Evolutionary conservation across 2,329 filamentous ascomycete species (phyloP).

Genomic region (Arthrobotrys iridis): DNA sequence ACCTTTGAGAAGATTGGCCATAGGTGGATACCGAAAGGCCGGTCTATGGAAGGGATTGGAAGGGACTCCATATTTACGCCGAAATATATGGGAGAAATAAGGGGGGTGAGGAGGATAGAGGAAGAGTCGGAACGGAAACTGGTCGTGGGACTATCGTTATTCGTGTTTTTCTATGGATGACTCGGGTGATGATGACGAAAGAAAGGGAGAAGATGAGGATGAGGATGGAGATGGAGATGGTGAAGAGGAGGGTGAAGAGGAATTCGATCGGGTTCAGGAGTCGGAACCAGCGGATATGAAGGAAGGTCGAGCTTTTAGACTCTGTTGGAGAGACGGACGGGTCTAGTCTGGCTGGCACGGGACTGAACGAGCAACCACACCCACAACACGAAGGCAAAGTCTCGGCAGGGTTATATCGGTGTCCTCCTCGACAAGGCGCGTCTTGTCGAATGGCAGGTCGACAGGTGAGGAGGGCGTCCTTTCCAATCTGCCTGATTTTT

Average conservation of each 20-base stretch:
- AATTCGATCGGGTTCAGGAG: conserved; percentile 46
- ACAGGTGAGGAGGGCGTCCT: conserved; percentile 10
- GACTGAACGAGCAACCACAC: conserved; percentile 6
- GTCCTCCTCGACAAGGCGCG: conserved; percentile 19
- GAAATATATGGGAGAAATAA: neutral
- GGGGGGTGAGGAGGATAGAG: neutral
- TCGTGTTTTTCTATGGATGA: conserved; percentile 22
- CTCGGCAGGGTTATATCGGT: conserved; percentile 14
- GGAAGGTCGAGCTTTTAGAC: conserved; percentile 21
- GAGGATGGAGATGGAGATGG: neutral
- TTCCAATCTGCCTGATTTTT: conserved; percentile 19
- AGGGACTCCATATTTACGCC: conserved; percentile 37
- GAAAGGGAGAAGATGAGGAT: conserved; percentile 3
- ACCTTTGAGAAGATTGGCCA: conserved; percentile 95
- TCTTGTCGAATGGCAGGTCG: conserved; percentile 22
- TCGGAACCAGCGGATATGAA: conserved; percentile 40
- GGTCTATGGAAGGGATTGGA: conserved; percentile 82
- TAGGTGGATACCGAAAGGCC: conserved; percentile 87
- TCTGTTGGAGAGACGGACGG: conserved; percentile 13
- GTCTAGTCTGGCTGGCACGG: neutral
- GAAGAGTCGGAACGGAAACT: conserved; percentile 15
- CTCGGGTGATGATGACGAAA: conserved; percentile 2
- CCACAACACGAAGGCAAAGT: conserved; percentile 17
- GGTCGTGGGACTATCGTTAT: conserved; percentile 44
- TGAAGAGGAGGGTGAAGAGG: conserved; percentile 10